Conservation (phyloP, 2,329 filamentous ascomycete species). For the Ceratocystis diversiconidia region DNA sequence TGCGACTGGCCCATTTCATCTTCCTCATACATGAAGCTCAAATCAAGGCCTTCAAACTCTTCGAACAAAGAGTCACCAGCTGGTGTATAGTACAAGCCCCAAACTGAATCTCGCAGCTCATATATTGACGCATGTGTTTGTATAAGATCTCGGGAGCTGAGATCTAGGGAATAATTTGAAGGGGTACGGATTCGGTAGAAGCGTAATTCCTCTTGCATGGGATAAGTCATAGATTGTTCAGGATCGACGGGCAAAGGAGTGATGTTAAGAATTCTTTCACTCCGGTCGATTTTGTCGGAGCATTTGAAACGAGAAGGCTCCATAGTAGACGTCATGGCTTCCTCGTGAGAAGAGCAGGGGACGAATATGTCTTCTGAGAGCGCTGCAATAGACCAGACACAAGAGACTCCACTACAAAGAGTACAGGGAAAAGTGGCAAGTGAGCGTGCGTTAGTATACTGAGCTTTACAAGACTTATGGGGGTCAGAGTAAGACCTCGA, state of each 20-base stretch:
- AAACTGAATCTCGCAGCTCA: background rate
- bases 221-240: background rate
- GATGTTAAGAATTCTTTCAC: background rate
- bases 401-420: background rate
- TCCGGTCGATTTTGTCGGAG: background rate
- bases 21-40: slow-evolving; percentile 1
- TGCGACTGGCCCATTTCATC: background rate
- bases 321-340: background rate
- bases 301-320: background rate
- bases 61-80: background rate
- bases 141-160: background rate
- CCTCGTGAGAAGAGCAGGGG: slow-evolving; percentile 12
- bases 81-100: background rate
- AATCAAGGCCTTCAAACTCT: background rate
- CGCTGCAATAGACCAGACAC: background rate
- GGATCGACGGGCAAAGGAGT: background rate
- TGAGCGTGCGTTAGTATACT: background rate
- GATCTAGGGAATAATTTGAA: background rate
- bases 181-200: background rate
- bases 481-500: background rate
- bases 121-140: background rate
- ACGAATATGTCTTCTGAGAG: slow-evolving; percentile 8
- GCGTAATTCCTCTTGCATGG: background rate
- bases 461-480: background rate
- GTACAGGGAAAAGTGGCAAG: background rate